Evolutionary conservation across 2,329 filamentous ascomycete genomes (phyloP), one percentile per base, ranked within the genome.

Genomic region (Diaporthe vexans): DNA sequence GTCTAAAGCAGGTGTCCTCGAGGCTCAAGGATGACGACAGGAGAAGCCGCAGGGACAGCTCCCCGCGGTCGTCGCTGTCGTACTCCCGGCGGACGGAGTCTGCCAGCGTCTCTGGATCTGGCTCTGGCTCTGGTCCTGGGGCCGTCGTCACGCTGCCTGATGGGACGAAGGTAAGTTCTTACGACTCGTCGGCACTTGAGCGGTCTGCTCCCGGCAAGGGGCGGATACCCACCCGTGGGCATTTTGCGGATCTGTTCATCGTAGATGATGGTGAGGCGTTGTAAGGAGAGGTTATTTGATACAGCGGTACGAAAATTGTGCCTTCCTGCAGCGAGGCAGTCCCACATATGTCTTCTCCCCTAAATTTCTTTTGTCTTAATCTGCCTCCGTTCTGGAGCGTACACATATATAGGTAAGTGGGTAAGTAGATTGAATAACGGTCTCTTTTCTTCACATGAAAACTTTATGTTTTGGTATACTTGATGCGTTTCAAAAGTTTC

Each of bases 91-190:
- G 21, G 5, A 24, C 63, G 9, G 17, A 43, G 1, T 51, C 48
- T 24, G 48, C 17, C 40, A 43, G 40, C 40, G 13, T 0, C 40
- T 15, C 2, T 37, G 1, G 35, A 7, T 37, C 35, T 13, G 37
- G 37, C 37, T 40, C 37, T 40, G 37, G 46, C 19, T n/a, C 72
- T 15, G 52, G 33, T 4, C 33, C 43, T 29, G 29, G 29, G 29
- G 29, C 4, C 4, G 29, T 33, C 9, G 48, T 21, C 59, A 33
- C 5, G 13, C 4, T 11, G 29, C 40, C 15, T 17, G 63, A 68
- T 11, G 46, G 48, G 33, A 68, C 63, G 6, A 68, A 68, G 63
- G 63, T 68, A 21, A 68, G 63, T 40, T 17, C 15, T 4, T 68
- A 37, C 13, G 63, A 68, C 48, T 21, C 33, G 48, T 54, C 63